These are phyloP conservation scores for Blepharisma undulans DNA, from an alignment of 169 alveolate genomes.

Conservation along the genomic window DNA sequence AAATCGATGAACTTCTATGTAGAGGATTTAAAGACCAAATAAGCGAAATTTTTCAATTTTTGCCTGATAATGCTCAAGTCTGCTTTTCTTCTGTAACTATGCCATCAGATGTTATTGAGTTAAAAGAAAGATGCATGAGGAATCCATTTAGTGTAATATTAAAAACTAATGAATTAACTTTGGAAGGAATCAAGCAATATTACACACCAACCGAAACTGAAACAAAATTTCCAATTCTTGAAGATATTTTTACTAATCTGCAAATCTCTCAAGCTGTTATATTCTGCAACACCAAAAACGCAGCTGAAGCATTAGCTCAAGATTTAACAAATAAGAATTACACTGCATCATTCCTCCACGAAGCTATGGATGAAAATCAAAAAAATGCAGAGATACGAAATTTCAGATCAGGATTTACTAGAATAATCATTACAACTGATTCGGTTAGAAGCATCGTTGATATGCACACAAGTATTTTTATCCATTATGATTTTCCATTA, in stretches of 20 bases:
- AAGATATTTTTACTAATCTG: constrained; percentile 97
- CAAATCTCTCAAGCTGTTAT: constrained; percentile 98
- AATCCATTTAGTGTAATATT: constrained; percentile 97
- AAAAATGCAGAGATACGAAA: constrained; percentile 96
- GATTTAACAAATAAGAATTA: constrained; percentile 96
- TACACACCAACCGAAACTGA: constrained; percentile 98
- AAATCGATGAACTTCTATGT: constrained; percentile 99
- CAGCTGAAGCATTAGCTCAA: constrained; percentile 96
- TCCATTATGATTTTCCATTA: constrained; percentile 97
- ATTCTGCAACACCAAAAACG: constrained; percentile 96
- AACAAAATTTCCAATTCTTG: constrained; percentile 97
- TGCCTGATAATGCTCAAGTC: constrained; percentile 95
- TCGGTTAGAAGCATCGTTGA: constrained; percentile 99
- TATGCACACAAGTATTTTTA: constrained; percentile 96
- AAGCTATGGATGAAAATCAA: constrained; percentile 97
- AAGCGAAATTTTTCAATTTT: constrained; percentile 95
- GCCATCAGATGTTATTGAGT: constrained; percentile 97
- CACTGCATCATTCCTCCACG: constrained; percentile 96
- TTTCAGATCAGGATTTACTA: constrained; percentile 94
- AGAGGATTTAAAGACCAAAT: constrained; percentile 97
- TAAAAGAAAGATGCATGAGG: constrained; percentile 97
- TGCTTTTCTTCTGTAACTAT: constrained; percentile 98
- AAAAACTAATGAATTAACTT: constrained; percentile 97
- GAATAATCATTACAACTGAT: constrained; percentile 98
- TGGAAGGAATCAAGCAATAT: constrained; percentile 98